These are phyloP conservation scores for Globisporangium orthogonon DNA, from an alignment of 352 stramenopile genomes.

Conservation along the genomic window DNA sequence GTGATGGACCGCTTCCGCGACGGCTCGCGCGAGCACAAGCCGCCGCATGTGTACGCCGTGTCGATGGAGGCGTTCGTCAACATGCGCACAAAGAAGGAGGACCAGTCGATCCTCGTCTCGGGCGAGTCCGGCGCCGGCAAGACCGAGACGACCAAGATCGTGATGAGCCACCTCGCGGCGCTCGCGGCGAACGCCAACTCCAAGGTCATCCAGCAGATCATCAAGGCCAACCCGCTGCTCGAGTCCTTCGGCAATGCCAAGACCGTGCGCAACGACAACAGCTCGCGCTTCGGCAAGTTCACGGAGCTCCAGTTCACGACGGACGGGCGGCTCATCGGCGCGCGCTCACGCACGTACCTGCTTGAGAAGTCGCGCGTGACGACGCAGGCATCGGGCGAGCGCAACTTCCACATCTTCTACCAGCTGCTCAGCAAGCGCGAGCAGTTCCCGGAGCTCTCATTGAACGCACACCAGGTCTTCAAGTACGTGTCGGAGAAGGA, in stretches of 20 bases:
- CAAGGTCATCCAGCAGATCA: slow-evolving; percentile 93
- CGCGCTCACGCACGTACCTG: slow-evolving; percentile 85
- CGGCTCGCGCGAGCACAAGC: slow-evolving; percentile 60
- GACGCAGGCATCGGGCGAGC: slow-evolving; percentile 80
- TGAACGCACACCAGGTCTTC: slow-evolving; percentile 39
- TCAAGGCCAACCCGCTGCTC: slow-evolving; percentile 88
- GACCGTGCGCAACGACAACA: slow-evolving; percentile 86
- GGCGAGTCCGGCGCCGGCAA: slow-evolving; percentile 89
- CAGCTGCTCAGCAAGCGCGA: slow-evolving; percentile 74
- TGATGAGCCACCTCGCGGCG: slow-evolving; percentile 79
- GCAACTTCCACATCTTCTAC: slow-evolving; percentile 97
- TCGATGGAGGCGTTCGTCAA: slow-evolving; percentile 85
- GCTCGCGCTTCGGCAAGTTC: slow-evolving; percentile 83
- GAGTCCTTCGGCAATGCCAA: slow-evolving; percentile 87
- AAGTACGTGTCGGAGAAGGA: slow-evolving; percentile 53
- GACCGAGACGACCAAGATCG: slow-evolving; percentile 92
- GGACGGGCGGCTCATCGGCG: slow-evolving; percentile 73
- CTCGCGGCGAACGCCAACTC: slow-evolving; percentile 75
- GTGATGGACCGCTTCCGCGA: slow-evolving; percentile 74
- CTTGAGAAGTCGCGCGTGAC: slow-evolving; percentile 91
- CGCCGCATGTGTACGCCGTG: slow-evolving; percentile 81
- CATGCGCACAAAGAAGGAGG: slow-evolving; percentile 64
- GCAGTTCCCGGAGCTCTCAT: slow-evolving; percentile 52
- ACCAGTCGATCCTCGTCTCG: slow-evolving; percentile 85
- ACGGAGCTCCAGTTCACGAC: slow-evolving; percentile 76